Conservation (phyloP, 345 rosid species). For the Turritis glabra region DNA sequence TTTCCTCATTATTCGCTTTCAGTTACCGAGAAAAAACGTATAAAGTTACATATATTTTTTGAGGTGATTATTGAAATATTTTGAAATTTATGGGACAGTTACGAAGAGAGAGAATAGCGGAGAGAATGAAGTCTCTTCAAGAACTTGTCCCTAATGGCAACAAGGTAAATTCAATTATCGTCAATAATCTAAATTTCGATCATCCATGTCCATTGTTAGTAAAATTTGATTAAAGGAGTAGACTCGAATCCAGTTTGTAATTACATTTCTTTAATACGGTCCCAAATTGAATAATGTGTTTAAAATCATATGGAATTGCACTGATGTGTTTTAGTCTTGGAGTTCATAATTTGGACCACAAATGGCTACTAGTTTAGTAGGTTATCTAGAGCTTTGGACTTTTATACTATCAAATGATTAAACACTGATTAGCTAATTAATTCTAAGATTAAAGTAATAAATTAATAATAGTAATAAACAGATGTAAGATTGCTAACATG, state of each 20-base stretch:
- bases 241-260: not conserved
- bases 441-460: not conserved
- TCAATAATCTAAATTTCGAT: not conserved
- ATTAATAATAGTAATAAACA: not conserved
- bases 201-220: not conserved
- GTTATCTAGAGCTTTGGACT: slow-evolving; percentile 35
- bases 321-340: slow-evolving; percentile 31
- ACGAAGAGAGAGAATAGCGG: slow-evolving; percentile 97
- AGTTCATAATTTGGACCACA: slow-evolving; percentile 33
- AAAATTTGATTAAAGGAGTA: not conserved
- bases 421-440: slow-evolving; percentile 36
- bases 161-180: slow-evolving; percentile 53
- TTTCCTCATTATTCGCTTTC: not conserved
- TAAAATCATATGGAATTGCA: not conserved
- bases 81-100: slow-evolving; percentile 50
- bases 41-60: not conserved
- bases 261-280: not conserved
- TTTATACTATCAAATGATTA: slow-evolving; percentile 39
- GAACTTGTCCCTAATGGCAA: slow-evolving; percentile 97
- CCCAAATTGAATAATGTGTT: not conserved
- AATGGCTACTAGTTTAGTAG: slow-evolving; percentile 21
- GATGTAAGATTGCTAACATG: slow-evolving; percentile 14
- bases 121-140: slow-evolving; percentile 95
- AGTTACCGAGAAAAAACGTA: slow-evolving; percentile 19
- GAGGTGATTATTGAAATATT: not conserved